Base-by-base conservation (phyloP, 768 basidiomycete species). In the Termitomyces sp. region DNA sequence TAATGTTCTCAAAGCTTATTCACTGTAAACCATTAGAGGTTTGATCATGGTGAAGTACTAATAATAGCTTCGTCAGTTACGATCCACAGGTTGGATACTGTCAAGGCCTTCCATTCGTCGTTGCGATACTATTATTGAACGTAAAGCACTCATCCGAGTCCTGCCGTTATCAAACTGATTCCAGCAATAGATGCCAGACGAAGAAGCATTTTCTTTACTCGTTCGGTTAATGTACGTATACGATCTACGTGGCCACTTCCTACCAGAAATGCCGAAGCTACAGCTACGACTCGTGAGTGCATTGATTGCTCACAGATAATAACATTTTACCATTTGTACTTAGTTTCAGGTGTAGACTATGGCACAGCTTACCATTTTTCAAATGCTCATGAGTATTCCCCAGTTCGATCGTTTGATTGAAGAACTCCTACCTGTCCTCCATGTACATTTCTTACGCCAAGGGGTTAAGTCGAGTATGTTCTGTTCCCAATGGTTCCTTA, bases 181-280 rank as follows among this genome's bases (percentile, higher is more conserved):
- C 49, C 53, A 37, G 56, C 27, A 34, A 47, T 46, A 98, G 96
- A 99, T 99, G 97, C 97, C 97, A 24, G 97, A 98, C 61, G 97
- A 99, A 74, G 96, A 98, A 73, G 96, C 96, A 0, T 99, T 99
- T 71, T 96, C 90, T 61, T 83, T 98, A 12, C 81, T 98, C 10
- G 94, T 98, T 29, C 80, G 97, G 53, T 72, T 99, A 16, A 98
- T 98, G 97, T 80, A 97, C 59, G 90, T 95, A 1, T 98, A 99
- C 68, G 95, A 96, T 70, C 79, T 98, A 2, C 86, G 96, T 44
- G 94, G 94, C 1, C 96, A 98, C 72, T 99, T 94, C 73, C 78
- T 98, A n/a, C 95, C 97, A 4, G 96, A 99, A 67, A 99, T 99
- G 97, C 97, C 97, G 0, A 96, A 94, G 63, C 71, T 99, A 5